Evolutionary conservation across 2,329 filamentous ascomycete species (phyloP), one percentile per base, ranked within the genome.

Genomic region (Setomelanomma holmii): DNA sequence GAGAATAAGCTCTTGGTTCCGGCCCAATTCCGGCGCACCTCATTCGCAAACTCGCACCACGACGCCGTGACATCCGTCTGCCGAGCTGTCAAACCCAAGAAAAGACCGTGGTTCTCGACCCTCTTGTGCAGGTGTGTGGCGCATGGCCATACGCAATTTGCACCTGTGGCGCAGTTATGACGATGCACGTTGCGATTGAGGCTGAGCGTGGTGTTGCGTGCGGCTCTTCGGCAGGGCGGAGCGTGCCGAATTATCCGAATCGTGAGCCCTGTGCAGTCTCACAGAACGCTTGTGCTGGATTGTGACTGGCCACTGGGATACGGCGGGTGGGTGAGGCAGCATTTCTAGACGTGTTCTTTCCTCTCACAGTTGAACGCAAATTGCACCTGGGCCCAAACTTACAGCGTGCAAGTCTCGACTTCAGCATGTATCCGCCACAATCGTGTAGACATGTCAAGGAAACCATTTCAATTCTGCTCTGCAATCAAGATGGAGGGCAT

Each of bases 151-250:
- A 40, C 30, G 30, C 7, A 45, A n/a, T n/a, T n/a, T n/a, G n/a
- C n/a, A n/a, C n/a, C n/a, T 10, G 42, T 52, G 40, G 55, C 55
- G 38, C n/a, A 42, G 44, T 16, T 16, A 40, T 55, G 52, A 43
- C 49, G 44, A 48, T 27, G 39, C 14, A 10, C 33, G 34, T 33
- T 44, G 47, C 14, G 24, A 24, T 45, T 51, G 55, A 45, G 51
- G 45, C 50, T 53, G 36, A 20, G 38, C 16, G 21, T 12, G 27
- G 27, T 16, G 44, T 16, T 24, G 17, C 36, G 34, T 6, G 16
- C 23, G 27, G 40, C 4, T 33, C 20, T 11, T 10, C 42, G 30
- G 27, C 42, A 45, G 17, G 12, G 14, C 7, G 17, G n/a, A 16
- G 35, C 16, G 17, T 40, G 42, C 42, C 42, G 42, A 45, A 19